Evolutionary conservation across 1,139 yeast species (phyloP).

Genomic region (Taphrina deformans): DNA sequence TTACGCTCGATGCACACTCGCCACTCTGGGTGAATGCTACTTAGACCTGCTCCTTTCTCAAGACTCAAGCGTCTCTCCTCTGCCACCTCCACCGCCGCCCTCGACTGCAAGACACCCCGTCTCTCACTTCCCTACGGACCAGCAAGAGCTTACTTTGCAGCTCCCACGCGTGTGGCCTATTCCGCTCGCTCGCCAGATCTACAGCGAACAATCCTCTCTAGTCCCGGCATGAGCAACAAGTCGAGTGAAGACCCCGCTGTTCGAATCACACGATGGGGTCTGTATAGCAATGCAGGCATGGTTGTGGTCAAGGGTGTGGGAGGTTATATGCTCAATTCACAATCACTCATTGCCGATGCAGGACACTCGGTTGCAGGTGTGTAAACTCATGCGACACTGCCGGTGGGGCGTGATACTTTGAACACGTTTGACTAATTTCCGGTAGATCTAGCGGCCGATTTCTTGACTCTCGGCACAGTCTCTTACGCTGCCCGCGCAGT

Average conservation of each 20-base stretch:
- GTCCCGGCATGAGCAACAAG: conserved; percentile 16
- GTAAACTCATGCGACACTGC: background rate
- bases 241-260: conserved; percentile 69
- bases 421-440: conserved; percentile 2
- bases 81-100: background rate
- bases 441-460: conserved; percentile 77
- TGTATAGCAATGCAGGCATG: conserved; percentile 77
- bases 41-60: conserved; percentile 9
- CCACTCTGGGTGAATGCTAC: conserved; percentile 8
- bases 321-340: conserved; percentile 90
- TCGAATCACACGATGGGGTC: conserved; percentile 88
- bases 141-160: conserved; percentile 4
- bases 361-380: conserved; percentile 54
- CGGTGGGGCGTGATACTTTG: background rate
- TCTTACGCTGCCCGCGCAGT: conserved; percentile 72
- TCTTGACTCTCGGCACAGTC: conserved; percentile 84
- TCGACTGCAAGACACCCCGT: background rate
- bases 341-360: conserved; percentile 90
- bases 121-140: background rate
- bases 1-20: background rate
- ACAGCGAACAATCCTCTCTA: conserved; percentile 13
- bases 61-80: conserved; percentile 4
- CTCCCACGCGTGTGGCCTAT: conserved; percentile 12
- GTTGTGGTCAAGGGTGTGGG: conserved; percentile 85
- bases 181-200: conserved; percentile 9